Evolutionary conservation across 1,284 basidiomycete species (phyloP).

Genomic region (Boletus sp.): DNA sequence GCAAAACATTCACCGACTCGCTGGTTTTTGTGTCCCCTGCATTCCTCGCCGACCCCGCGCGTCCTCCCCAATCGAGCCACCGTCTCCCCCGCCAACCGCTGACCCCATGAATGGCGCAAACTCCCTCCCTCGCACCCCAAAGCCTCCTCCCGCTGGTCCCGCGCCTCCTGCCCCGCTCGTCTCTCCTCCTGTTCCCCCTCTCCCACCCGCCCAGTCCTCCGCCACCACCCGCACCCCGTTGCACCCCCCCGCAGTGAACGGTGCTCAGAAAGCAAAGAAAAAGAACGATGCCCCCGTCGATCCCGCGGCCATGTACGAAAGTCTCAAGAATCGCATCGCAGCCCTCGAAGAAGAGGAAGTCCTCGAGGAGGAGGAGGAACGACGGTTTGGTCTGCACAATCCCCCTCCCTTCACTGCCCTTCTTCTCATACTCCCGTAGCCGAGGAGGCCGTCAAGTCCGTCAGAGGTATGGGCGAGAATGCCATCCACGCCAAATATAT

Average conservation of each 20-base stretch:
- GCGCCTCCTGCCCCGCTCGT: conserved; percentile 50
- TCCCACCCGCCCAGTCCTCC: conserved; percentile 27
- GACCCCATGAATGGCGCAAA: conserved; percentile 31
- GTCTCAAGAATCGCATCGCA: conserved; percentile 77
- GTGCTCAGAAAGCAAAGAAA: conserved; percentile 58
- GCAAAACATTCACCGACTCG: conserved; percentile 25
- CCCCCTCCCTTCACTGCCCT: conserved; percentile 3
- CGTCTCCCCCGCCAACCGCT: no score
- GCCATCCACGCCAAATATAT: conserved; percentile 79
- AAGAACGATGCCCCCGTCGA: conserved; percentile 67
- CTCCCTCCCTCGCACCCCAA: conserved; percentile 20
- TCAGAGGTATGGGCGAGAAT: conserved; percentile 73
- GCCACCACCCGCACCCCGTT: conserved; percentile 28
- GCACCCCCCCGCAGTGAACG: conserved; percentile 39
- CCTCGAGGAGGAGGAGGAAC: conserved; percentile 78
- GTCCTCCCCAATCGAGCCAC: conserved; percentile 13
- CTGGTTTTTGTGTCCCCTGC: conserved; percentile 25
- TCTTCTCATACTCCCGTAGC: conserved; percentile 41
- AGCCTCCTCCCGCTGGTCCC: conserved; percentile 52
- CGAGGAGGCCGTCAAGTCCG: conserved; percentile 78
- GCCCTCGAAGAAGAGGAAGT: conserved; percentile 81
- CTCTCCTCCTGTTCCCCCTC: conserved; percentile 46
- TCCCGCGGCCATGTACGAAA: conserved; percentile 80
- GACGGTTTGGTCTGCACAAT: conserved; percentile 56
- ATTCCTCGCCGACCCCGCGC: conserved; percentile 24